These are phyloP conservation scores for Diaporthe helianthi DNA, from an alignment of 2,329 filamentous ascomycete species.

Conservation along the genomic window DNA sequence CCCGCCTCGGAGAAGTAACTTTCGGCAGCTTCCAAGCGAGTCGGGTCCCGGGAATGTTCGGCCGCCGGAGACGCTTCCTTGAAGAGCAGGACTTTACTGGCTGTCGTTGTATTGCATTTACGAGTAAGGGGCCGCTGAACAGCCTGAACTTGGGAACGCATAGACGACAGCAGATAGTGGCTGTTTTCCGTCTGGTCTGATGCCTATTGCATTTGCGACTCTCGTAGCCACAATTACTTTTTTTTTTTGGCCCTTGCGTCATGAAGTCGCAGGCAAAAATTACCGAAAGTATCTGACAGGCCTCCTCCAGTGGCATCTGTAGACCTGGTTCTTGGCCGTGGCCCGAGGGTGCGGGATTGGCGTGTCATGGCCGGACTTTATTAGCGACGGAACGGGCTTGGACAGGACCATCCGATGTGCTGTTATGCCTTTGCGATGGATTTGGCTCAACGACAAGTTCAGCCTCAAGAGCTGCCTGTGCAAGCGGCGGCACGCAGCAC, in stretches of 20 bases:
- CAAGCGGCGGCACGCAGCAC: background rate
- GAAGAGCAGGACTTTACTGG: background rate
- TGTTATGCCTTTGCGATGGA: background rate
- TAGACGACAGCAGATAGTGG: background rate
- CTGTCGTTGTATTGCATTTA: slow-evolving; percentile 7
- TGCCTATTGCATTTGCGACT: background rate
- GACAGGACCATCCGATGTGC: background rate
- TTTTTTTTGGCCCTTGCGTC: background rate
- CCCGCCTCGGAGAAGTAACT: background rate
- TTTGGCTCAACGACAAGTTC: background rate
- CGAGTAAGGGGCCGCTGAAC: background rate
- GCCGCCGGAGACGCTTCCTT: background rate
- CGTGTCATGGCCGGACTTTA: background rate
- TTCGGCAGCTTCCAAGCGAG: slow-evolving; percentile 7
- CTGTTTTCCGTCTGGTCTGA: background rate
- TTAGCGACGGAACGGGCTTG: background rate
- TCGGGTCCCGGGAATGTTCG: slow-evolving; percentile 17
- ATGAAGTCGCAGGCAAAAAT: background rate
- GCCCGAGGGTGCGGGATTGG: slow-evolving; percentile 1
- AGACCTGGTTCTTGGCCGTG: slow-evolving; percentile 4
- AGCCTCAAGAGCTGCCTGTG: background rate
- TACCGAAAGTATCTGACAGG: no score
- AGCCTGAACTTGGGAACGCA: no score
- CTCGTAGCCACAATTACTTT: background rate
- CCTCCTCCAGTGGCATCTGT: no score